Evolutionary conservation across 2,329 filamentous ascomycete species (phyloP), one percentile per base, ranked within the genome.

Genomic region (Penicillium freii): DNA sequence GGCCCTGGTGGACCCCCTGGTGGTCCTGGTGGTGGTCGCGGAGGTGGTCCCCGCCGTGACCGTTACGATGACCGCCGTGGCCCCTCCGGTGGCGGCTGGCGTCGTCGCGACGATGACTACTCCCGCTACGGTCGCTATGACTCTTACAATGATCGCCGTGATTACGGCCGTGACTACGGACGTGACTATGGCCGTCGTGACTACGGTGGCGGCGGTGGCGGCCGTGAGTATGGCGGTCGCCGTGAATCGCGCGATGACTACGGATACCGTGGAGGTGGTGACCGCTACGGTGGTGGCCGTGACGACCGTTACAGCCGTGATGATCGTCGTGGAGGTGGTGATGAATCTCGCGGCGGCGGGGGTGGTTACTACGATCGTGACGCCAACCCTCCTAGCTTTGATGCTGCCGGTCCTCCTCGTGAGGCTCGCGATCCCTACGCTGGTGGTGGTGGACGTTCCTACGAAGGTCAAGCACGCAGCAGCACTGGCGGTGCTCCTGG

Each of bases 141-240:
- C 75, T 75, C 83, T 53, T 78, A 76, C 63, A 64, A 65, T 54
- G 80, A 87, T 57, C 85, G 87, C 65, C 65, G 66, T 38, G 83
- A 84, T 66, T 87, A 88, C 61, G 85, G 88, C 59, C 84, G 66
- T 49, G 83, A 84, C 66, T 87, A 88, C 61, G 85, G 88, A 59
- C 84, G 87, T 21, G 69, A 85, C 62, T 82, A 82, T 59, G 76
- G 86, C 63, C 84, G 86, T 62, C 83, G 85, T 57, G 83, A 83
- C 61, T 57, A 78, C 65, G 56, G 79, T 58, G 77, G 59, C 23
- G 81, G 84, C 61, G 80, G 69, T 47, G 81, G 77, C 61, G 72
- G 75, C 62, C 72, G 77, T 61, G 76, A 78, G 71, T 80, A 83
- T 68, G 81, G 83, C 51, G 64, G 65, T 44, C 61, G 69, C 43